phyloP scores from a whole-genome alignment of 2,329 filamentous ascomycete genomes.

The Colletotrichum melonis region DNA sequence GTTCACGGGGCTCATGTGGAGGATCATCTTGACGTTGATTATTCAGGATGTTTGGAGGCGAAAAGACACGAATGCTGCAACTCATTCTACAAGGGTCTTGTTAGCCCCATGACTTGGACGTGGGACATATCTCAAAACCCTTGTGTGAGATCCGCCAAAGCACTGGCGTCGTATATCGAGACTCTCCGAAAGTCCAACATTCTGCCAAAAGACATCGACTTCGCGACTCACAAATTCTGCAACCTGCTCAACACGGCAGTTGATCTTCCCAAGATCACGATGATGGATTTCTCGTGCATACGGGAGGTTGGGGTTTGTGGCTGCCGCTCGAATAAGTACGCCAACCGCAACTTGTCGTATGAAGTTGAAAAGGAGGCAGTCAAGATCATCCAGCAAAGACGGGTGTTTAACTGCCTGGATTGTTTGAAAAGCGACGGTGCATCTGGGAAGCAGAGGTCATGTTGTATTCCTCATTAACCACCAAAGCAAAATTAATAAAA shows the following conservation, averaged over 20 bases:
- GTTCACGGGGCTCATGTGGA: too few relatives aligned
- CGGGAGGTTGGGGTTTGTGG: constrained; percentile 5
- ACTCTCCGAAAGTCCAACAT: constrained; percentile 26
- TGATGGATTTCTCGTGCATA: constrained; percentile 21
- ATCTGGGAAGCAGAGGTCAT: neutral
- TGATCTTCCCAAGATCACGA: constrained; percentile 23
- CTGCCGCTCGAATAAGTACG: constrained; percentile 28
- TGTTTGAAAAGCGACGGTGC: constrained; percentile 27
- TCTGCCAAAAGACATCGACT: constrained; percentile 35
- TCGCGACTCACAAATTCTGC: constrained; percentile 33
- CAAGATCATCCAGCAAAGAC: constrained; percentile 25
- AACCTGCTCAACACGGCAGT: constrained; percentile 27
- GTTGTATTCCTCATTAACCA: constrained; percentile 1
- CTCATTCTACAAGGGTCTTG: constrained; percentile 30
- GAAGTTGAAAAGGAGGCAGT: constrained; percentile 24
- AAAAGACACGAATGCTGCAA: constrained; percentile 35
- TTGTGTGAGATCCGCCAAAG: constrained; percentile 30
- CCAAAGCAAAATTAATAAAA: neutral
- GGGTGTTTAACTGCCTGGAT: constrained; percentile 35
- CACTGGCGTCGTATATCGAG: constrained; percentile 31
- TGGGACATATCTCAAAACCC: constrained; percentile 19
- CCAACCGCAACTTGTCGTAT: neutral
- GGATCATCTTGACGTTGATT: neutral
- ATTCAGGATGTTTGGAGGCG: constrained; percentile 23
- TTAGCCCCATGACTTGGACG: constrained; percentile 25